These are phyloP conservation scores for Pleurotus pulmonarius DNA, from an alignment of 768 basidiomycete genomes.

Conservation along the genomic window DNA sequence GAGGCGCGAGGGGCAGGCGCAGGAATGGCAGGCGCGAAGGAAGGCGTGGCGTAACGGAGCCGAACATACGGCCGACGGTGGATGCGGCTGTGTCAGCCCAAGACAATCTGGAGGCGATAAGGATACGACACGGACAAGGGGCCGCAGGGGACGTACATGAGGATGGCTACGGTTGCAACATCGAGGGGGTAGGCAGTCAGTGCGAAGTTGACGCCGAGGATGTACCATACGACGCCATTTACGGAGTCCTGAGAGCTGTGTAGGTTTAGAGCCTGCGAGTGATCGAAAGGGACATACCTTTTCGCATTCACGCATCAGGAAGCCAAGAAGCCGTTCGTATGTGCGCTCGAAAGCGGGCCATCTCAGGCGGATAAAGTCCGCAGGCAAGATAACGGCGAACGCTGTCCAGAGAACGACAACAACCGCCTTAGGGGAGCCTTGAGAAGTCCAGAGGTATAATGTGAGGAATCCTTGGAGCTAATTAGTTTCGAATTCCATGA, in stretches of 20 bases:
- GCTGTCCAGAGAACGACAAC: constrained; percentile 61
- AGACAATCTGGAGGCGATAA: constrained; percentile 57
- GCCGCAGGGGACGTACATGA: constrained; percentile 59
- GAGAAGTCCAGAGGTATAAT: constrained; percentile 34
- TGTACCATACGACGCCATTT: constrained; percentile 91
- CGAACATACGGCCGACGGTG: constrained; percentile 84
- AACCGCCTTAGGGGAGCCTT: constrained; percentile 65
- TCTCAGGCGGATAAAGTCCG: constrained; percentile 72
- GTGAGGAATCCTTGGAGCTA: constrained; percentile 33
- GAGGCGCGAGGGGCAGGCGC: constrained; percentile 67
- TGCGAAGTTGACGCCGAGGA: constrained; percentile 79
- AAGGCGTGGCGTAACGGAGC: constrained; percentile 51
- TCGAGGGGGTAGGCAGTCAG: constrained; percentile 78
- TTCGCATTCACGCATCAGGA: constrained; percentile 89
- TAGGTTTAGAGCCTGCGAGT: not conserved
- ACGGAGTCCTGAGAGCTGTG: constrained; percentile 45
- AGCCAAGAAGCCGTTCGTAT: constrained; percentile 72
- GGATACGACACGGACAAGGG: not conserved
- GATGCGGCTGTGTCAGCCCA: constrained; percentile 97
- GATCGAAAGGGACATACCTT: constrained; percentile 40
- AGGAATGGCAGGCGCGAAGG: constrained; percentile 37
- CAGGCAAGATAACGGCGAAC: constrained; percentile 64
- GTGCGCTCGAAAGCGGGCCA: constrained; percentile 59
- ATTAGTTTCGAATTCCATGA: not conserved
- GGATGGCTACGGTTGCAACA: constrained; percentile 83